Base-by-base conservation (phyloP, 352 stramenopile genomes). In the Pilasporangium apinafurcum region DNA sequence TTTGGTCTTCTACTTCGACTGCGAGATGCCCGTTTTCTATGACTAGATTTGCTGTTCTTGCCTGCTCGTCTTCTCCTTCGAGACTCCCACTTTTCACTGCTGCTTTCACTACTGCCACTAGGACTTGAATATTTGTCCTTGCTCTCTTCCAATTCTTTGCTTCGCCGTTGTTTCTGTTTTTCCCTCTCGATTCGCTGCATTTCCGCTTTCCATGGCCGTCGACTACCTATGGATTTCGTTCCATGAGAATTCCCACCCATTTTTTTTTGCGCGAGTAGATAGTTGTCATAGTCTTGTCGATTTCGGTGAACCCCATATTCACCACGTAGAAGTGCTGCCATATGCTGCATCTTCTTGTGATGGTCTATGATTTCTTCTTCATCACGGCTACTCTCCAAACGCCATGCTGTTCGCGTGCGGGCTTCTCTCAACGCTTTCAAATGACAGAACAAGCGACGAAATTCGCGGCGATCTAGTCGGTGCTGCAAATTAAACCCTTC, bases 211-310 rank as follows among this genome's bases (percentile, higher is more conserved):
- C 51, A 26, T 56, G 31, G 5, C 37, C 26, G 2, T 43, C 41
- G 20, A 18, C 28, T 10, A n/a, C n/a, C n/a, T n/a, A n/a, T n/a
- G n/a, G n/a, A 56, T 39, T 27, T 57, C 43, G 22, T 21, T 45
- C 29, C 25, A 32, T 36, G 34, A 53, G 14, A 20, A 16, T 18
- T 53, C 39, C 18, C 34, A 30, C 4, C 17, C 8, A 4, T 29
- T 4, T 30, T 7, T 26, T 44, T 41, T 48, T 41, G 10, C 31
- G 24, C 3, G 17, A 54, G 33, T 9, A 79, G 44, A 28, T 81
- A 82, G 30, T 55, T 51, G 44, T 85, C 67, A 32, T 82, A 84
- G 32, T 83, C 72, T n/a, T 39, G 21, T 32, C 36, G 60, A 22
- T 46, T 68, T 22, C 44, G 48, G 38, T 69, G 65, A 21, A 53